A percentile compares a stretch with the other conserved stretches of the same genome.
Conservation (phyloP, 768 basidiomycete species). For the Collybia nuda region DNA sequence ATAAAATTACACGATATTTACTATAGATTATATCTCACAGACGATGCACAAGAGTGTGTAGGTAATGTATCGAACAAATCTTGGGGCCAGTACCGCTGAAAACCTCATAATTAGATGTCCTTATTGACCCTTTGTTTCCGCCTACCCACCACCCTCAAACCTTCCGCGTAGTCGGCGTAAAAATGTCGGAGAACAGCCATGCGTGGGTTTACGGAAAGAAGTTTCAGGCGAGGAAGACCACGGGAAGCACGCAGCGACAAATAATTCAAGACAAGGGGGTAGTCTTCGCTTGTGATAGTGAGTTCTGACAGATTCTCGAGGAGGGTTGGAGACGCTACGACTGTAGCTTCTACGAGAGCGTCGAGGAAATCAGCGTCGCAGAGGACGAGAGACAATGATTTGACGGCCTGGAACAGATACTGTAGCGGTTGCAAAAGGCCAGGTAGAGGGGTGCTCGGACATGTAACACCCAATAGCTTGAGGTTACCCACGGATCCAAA, state of each 20-base stretch:
- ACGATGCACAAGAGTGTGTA: no score
- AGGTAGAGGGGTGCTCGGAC: conserved; percentile 10
- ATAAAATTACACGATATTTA: background rate
- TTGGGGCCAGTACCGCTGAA: no score
- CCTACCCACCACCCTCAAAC: conserved; percentile 6
- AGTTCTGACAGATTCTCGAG: conserved; percentile 11
- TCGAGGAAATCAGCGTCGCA: conserved; percentile 13
- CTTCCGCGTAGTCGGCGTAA: conserved; percentile 3
- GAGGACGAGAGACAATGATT: conserved; percentile 9
- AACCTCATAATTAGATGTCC: no score
- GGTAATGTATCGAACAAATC: no score
- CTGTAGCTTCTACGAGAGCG: conserved; percentile 9
- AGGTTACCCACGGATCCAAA: conserved; percentile 8
- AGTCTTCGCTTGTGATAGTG: conserved; percentile 13
- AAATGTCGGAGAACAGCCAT: conserved; percentile 14
- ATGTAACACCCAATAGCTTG: conserved; percentile 15
- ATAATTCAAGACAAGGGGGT: conserved; percentile 10
- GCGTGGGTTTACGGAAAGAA: conserved; percentile 12
- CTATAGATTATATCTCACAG: background rate
- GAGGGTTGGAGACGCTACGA: background rate
- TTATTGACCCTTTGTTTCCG: background rate
- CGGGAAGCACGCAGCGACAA: conserved; percentile 10
- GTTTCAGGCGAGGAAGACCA: conserved; percentile 8
- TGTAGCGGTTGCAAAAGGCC: conserved; percentile 7
- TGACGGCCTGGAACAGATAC: conserved; percentile 10